Conservation (phyloP, 2,329 filamentous ascomycete genomes). For the Botrytis fragariae region DNA sequence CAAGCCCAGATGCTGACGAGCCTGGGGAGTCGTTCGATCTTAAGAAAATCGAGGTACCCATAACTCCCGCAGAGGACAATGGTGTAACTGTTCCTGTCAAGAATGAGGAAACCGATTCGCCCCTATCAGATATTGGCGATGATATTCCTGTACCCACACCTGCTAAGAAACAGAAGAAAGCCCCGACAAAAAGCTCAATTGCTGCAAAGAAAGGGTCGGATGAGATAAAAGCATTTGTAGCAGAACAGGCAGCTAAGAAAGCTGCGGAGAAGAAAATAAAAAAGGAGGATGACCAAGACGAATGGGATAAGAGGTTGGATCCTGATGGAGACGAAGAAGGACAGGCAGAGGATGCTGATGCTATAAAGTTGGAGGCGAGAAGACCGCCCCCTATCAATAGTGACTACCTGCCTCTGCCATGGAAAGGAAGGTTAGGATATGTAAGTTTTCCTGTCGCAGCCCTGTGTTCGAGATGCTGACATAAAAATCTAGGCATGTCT, state of each 20-base stretch:
- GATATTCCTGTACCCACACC: conserved; percentile 15
- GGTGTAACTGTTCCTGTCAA: conserved; percentile 18
- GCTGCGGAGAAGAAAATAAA: conserved; percentile 30
- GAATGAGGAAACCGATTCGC: conserved; percentile 28
- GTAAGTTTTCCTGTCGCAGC: conserved; percentile 48
- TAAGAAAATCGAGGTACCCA: conserved; percentile 21
- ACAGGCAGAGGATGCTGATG: conserved; percentile 33
- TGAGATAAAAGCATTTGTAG: conserved; percentile 37
- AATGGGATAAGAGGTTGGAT: conserved; percentile 34
- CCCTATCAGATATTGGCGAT: conserved; percentile 26
- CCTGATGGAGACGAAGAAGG: conserved; percentile 35
- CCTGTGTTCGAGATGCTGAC: conserved; percentile 9
- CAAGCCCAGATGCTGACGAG: conserved; percentile 37
- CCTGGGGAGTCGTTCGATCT: conserved; percentile 33
- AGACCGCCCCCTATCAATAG: conserved; percentile 76
- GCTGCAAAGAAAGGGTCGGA: conserved; percentile 38
- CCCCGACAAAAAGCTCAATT: conserved; percentile 35
- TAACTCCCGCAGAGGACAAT: conserved; percentile 21
- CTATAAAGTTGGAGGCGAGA: conserved; percentile 34
- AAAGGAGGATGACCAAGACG: conserved; percentile 32
- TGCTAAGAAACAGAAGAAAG: conserved; percentile 34
- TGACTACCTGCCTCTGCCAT: conserved; percentile 78
- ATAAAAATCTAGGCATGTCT: conserved; percentile 66
- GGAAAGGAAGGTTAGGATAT: conserved; percentile 87
- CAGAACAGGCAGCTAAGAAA: conserved; percentile 37